Conservation (phyloP, 2,329 filamentous ascomycete genomes). For the Boeremia exigua region DNA sequence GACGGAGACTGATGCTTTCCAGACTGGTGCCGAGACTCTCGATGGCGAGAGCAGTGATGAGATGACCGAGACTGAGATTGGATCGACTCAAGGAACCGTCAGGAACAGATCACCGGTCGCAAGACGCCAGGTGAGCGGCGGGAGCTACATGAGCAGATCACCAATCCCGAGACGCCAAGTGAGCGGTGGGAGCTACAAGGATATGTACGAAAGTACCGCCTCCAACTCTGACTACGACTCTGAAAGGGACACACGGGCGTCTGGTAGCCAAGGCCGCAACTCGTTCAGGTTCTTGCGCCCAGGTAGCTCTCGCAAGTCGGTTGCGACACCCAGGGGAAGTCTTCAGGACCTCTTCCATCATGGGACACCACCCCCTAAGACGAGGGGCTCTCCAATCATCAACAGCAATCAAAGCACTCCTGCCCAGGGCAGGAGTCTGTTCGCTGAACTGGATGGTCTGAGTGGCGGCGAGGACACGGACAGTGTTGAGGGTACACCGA, state of each 20-base stretch:
- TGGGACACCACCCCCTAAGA: slow-evolving; percentile 64
- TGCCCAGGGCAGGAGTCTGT: slow-evolving; percentile 77
- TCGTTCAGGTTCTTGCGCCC: slow-evolving; percentile 77
- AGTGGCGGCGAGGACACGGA: slow-evolving; percentile 70
- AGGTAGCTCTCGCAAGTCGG: slow-evolving; percentile 60
- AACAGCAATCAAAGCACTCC: slow-evolving; percentile 54
- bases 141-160: slow-evolving; percentile 55
- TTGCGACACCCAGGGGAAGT: slow-evolving; percentile 57
- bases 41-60: slow-evolving; percentile 76
- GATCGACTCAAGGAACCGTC: slow-evolving; percentile 30
- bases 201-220: slow-evolving; percentile 84
- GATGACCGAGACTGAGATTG: slow-evolving; percentile 82
- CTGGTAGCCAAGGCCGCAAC: slow-evolving; percentile 63
- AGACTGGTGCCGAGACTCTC: slow-evolving; percentile 82
- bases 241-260: slow-evolving; percentile 68
- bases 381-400: slow-evolving; percentile 58
- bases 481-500: slow-evolving; percentile 45
- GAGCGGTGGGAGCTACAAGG: slow-evolving; percentile 60
- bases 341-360: slow-evolving; percentile 62
- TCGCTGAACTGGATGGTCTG: slow-evolving; percentile 86
- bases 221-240: slow-evolving; percentile 83
- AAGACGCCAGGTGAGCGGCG: slow-evolving; percentile 53
- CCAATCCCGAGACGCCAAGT: slow-evolving; percentile 54
- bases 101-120: slow-evolving; percentile 51
- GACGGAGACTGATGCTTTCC: slow-evolving; percentile 93